These are phyloP conservation scores for Penicillium subrubescens DNA, from an alignment of 495 filamentous ascomycete genomes.

Conservation along the genomic window DNA sequence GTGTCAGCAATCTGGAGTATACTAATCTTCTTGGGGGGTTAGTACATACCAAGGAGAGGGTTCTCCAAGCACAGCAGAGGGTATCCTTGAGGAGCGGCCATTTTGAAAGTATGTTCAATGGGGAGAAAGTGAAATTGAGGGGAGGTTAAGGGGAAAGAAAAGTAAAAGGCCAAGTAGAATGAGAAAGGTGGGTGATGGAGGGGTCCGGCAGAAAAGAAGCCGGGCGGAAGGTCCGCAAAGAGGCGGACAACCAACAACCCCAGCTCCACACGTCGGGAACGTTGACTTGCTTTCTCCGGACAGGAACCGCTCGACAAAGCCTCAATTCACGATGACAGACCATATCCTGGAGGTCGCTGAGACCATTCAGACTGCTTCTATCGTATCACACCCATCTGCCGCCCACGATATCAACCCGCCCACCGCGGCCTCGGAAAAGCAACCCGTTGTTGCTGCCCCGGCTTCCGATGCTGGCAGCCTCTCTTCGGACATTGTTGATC, in stretches of 20 bases:
- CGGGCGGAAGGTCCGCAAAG: conserved; percentile 18
- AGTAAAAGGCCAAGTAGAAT: conserved; percentile 11
- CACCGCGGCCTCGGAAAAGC: conserved; percentile 65
- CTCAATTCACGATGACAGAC: conserved; percentile 40
- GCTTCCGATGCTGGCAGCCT: conserved; percentile 51
- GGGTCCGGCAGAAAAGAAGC: conserved; percentile 31
- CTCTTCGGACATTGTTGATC: conserved; percentile 46
- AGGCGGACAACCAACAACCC: conserved; percentile 5
- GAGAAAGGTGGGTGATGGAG: conserved; percentile 25
- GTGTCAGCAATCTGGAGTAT: conserved; percentile 19
- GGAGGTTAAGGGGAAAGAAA: conserved; percentile 5
- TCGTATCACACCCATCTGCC: conserved; percentile 68
- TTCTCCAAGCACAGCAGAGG: conserved; percentile 92
- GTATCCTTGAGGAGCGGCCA: conserved; percentile 75
- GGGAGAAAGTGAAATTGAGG: conserved; percentile 7
- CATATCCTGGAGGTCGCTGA: conserved; percentile 65
- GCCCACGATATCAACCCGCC: conserved; percentile 79
- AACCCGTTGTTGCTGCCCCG: conserved; percentile 46
- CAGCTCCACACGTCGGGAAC: conserved; percentile 4
- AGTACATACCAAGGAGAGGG: conserved; percentile 82
- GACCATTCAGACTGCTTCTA: conserved; percentile 75
- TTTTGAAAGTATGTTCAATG: conserved; percentile 39
- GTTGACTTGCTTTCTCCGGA: background rate
- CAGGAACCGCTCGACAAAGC: background rate
- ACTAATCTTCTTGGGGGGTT: conserved; percentile 6